These are phyloP conservation scores for Talaromyces nanjingensis DNA, from an alignment of 495 filamentous ascomycete species.

Conservation along the genomic window DNA sequence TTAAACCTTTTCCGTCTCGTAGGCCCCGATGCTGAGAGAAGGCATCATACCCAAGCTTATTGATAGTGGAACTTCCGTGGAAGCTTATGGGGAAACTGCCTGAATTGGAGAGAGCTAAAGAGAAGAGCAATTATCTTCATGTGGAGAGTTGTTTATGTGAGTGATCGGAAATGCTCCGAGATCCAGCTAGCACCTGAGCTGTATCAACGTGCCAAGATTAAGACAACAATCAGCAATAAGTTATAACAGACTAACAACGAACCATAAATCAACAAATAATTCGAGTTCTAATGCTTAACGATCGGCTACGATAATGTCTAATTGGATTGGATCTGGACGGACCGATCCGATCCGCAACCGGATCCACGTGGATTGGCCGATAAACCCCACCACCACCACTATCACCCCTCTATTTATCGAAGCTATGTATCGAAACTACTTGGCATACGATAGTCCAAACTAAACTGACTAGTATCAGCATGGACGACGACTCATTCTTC, in stretches of 20 bases:
- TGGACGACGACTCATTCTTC: conserved; percentile 20
- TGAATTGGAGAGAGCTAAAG: not conserved
- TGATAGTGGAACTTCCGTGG: conserved; percentile 1
- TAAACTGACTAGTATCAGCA: not conserved
- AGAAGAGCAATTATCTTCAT: not conserved
- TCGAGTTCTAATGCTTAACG: not conserved
- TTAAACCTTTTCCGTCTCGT: not conserved
- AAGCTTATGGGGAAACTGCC: not conserved
- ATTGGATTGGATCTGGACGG: not conserved
- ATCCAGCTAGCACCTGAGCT: not conserved
- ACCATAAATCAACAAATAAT: not conserved
- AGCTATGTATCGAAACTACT: not conserved
- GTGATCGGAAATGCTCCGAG: too few species aligned
- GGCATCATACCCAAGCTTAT: not conserved
- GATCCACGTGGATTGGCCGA: not conserved
- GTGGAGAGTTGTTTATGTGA: not conserved
- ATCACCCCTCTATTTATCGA: not conserved
- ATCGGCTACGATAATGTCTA: not conserved
- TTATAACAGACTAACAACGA: not conserved
- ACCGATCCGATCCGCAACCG: not conserved
- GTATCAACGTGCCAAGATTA: not conserved
- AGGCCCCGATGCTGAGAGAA: not conserved
- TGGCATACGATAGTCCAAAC: not conserved
- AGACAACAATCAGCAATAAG: not conserved
- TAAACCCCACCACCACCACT: not conserved